These are phyloP conservation scores for Silene uniflora DNA, from an alignment of 148 eudicot species.

Conservation along the genomic window DNA sequence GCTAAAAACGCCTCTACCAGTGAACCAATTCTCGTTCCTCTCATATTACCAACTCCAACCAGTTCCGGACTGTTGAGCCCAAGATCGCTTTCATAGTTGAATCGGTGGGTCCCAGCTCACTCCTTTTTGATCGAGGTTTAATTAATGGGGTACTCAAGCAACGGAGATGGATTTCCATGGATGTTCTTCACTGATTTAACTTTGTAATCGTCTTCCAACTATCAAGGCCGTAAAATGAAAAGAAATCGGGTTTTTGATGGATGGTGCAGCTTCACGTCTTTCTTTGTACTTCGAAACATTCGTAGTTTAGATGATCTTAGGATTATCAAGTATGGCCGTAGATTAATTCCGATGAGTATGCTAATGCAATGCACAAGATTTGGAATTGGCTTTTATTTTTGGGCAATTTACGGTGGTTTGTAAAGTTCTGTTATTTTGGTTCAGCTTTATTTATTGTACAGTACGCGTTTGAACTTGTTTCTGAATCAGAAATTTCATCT, in stretches of 20 bases:
- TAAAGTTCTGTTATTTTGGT: constrained; percentile 22
- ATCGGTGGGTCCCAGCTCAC: constrained; percentile 11
- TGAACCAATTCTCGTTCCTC: constrained; percentile 34
- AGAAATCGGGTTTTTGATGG: no score
- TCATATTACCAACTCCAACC: constrained; percentile 24
- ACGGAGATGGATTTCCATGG: constrained; percentile 3
- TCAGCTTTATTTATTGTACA: constrained; percentile 3
- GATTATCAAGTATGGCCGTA: background rate
- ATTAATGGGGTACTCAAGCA: background rate
- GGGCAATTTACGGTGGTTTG: constrained; percentile 25
- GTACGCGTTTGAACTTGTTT: background rate
- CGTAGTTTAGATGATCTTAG: background rate
- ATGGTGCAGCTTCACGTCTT: background rate
- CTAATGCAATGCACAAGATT: background rate
- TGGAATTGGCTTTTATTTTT: constrained; percentile 10
- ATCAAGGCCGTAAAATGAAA: constrained; percentile 1
- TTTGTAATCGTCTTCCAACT: constrained; percentile 16
- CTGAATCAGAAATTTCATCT: background rate
- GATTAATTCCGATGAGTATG: background rate
- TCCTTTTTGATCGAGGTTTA: constrained; percentile 12
- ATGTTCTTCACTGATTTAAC: constrained; percentile 14
- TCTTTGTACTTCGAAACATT: background rate
- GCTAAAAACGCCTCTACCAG: constrained; percentile 37
- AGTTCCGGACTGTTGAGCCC: constrained; percentile 19
- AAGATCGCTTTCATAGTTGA: background rate